These are phyloP conservation scores for Eleusine coracana DNA, from an alignment of 176 grass and related monocot species.

Conservation along the genomic window DNA sequence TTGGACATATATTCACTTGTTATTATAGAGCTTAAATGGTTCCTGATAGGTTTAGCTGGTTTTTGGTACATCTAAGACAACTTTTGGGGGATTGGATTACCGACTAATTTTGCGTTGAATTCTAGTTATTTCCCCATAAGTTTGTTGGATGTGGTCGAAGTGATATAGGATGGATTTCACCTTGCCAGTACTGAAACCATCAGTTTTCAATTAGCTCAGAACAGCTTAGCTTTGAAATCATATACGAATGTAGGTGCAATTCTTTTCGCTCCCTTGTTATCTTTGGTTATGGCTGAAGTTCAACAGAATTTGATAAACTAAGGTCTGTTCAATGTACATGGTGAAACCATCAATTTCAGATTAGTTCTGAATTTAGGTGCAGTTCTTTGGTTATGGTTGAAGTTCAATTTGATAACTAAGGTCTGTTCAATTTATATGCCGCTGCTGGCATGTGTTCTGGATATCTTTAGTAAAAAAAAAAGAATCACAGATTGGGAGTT, in stretches of 20 bases:
- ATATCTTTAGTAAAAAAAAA: neutral
- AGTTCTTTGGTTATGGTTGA: neutral
- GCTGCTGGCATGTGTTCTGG: neutral
- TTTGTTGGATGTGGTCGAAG: neutral
- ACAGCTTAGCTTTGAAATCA: neutral
- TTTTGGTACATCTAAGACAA: neutral
- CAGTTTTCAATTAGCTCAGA: neutral
- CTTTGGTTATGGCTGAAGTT: neutral
- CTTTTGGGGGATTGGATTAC: neutral
- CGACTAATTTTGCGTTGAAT: neutral
- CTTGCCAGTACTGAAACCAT: neutral
- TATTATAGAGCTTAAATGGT: conserved; percentile 3
- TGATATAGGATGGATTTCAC: neutral
- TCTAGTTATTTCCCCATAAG: neutral
- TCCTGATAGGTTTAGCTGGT: neutral
- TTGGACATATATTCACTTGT: neutral
- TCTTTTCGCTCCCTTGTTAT: neutral
- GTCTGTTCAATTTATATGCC: neutral
- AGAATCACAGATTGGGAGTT: neutral
- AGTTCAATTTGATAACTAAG: neutral
- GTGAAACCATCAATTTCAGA: neutral
- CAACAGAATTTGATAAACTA: neutral
- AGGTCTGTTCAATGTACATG: neutral
- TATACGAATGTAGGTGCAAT: neutral
- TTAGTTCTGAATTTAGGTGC: neutral